phyloP scores from a whole-genome alignment of 1,284 basidiomycete genomes.

The Spongispora temasekensis region DNA sequence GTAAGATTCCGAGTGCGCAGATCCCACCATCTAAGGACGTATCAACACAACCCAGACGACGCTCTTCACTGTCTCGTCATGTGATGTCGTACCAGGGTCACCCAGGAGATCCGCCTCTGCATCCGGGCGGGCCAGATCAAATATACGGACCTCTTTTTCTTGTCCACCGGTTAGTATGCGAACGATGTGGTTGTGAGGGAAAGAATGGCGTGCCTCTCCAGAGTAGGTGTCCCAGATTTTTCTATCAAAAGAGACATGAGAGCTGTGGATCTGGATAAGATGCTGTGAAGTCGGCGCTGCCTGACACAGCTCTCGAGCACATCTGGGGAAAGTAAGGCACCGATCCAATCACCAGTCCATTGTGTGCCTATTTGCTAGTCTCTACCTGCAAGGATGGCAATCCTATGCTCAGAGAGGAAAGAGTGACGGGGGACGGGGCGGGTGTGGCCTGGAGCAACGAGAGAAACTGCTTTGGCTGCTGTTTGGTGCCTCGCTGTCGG shows the following conservation, averaged over 20 bases:
- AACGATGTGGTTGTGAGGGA: slow-evolving; percentile 98
- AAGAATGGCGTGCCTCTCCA: slow-evolving; percentile 86
- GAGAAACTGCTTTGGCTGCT: slow-evolving; percentile 73
- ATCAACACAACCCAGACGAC: slow-evolving; percentile 77
- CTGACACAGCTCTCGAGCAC: slow-evolving; percentile 87
- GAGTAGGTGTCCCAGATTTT: slow-evolving; percentile 98
- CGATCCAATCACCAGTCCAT: slow-evolving; percentile 99
- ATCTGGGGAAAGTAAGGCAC: slow-evolving; percentile 93
- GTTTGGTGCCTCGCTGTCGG: too few relatives aligned
- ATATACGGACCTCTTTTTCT: slow-evolving; percentile 96
- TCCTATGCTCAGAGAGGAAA: slow-evolving; percentile 87
- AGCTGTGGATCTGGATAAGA: slow-evolving; percentile 33
- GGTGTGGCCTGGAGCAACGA: slow-evolving; percentile 79
- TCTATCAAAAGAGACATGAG: slow-evolving; percentile 41
- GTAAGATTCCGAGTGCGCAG: slow-evolving; percentile 75
- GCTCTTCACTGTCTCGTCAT: slow-evolving; percentile 90
- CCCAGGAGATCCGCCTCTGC: slow-evolving; percentile 82
- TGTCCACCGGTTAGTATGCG: slow-evolving; percentile 93
- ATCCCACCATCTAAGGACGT: slow-evolving; percentile 88
- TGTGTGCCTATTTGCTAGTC: slow-evolving; percentile 94
- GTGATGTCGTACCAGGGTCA: slow-evolving; percentile 61
- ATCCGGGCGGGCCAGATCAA: slow-evolving; percentile 84
- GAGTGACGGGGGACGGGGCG: slow-evolving; percentile 93
- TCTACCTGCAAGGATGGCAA: slow-evolving; percentile 85
- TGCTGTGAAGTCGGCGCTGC: slow-evolving; percentile 98